Conservation (phyloP, 768 basidiomycete genomes). For the Fibroporia radiculosa region DNA sequence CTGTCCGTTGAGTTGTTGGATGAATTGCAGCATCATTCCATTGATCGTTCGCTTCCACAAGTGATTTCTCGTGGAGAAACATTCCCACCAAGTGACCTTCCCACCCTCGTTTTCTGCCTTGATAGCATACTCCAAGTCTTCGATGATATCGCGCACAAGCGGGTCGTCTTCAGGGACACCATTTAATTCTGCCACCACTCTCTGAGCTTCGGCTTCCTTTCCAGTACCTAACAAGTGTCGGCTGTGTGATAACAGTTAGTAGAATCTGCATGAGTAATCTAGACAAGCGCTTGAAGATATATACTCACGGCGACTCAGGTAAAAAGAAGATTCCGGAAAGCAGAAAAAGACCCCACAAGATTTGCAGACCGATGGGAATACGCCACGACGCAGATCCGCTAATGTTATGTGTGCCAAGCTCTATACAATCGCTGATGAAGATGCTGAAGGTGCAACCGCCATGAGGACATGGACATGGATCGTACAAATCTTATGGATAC, state of each 20-base stretch:
- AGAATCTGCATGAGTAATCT: background rate
- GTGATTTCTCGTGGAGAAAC: slow-evolving; percentile 60
- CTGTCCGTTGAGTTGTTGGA: slow-evolving; percentile 76
- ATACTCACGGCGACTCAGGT: slow-evolving; percentile 69
- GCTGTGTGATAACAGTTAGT: no score
- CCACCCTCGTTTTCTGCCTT: slow-evolving; percentile 72
- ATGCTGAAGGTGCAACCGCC: no score
- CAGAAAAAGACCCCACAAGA: slow-evolving; percentile 60
- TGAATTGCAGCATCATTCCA: slow-evolving; percentile 80
- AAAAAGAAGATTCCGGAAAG: slow-evolving; percentile 68
- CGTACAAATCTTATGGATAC: slow-evolving; percentile 46
- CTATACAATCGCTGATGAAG: slow-evolving; percentile 65
- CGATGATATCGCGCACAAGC: slow-evolving; percentile 50
- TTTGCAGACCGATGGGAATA: slow-evolving; percentile 66
- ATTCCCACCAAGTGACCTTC: slow-evolving; percentile 72
- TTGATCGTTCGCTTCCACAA: slow-evolving; percentile 70
- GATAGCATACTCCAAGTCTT: slow-evolving; percentile 61
- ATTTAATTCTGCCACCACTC: slow-evolving; percentile 61
- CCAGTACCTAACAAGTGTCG: slow-evolving; percentile 63
- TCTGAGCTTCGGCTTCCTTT: slow-evolving; percentile 44
- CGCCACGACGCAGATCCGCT: slow-evolving; percentile 61
- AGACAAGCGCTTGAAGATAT: background rate
- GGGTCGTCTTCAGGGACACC: slow-evolving; percentile 49
- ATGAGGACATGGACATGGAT: background rate
- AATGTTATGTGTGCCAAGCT: slow-evolving; percentile 55